Conservation (phyloP, 1,284 basidiomycete species). For the Tremellales sp. region DNA sequence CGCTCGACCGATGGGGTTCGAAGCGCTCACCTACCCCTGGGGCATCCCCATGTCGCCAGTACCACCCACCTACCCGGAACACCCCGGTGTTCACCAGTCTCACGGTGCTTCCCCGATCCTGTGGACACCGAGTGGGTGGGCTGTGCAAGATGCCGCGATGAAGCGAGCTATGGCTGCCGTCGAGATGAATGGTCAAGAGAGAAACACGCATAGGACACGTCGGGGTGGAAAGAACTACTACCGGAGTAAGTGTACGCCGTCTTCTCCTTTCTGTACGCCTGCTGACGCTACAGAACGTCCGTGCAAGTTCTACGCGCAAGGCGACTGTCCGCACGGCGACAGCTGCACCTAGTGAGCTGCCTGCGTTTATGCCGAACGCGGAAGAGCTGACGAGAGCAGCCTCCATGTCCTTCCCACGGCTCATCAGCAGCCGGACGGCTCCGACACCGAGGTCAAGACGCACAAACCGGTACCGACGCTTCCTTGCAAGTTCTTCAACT, state of each 20-base stretch:
- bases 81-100: conserved; percentile 21
- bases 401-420: conserved; percentile 16
- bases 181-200: conserved; percentile 13
- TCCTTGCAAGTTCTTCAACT: conserved; percentile 46
- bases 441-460: conserved; percentile 11
- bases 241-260: conserved; percentile 27
- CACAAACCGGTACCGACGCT: conserved; percentile 16
- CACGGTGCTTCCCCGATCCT: conserved; percentile 6
- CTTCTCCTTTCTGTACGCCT: not conserved
- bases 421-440: conserved; percentile 7
- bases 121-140: conserved; percentile 42
- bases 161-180: conserved; percentile 23
- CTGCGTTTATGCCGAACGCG: not conserved
- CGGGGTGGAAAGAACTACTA: conserved; percentile 27
- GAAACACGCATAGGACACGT: not conserved
- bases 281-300: conserved; percentile 23
- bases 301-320: conserved; percentile 42
- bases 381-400: conserved; percentile 7
- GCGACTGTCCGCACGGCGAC: conserved; percentile 41
- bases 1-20: not conserved
- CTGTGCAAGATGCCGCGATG: conserved; percentile 39
- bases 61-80: conserved; percentile 13
- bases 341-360: conserved; percentile 41
- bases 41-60: conserved; percentile 37
- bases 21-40: conserved; percentile 30